Percentiles rank a stretch among this genome's conserved stretches.
These are phyloP conservation scores for Diutina neorugosa DNA, from an alignment of 1,139 yeast species.

Conservation along the genomic window DNA sequence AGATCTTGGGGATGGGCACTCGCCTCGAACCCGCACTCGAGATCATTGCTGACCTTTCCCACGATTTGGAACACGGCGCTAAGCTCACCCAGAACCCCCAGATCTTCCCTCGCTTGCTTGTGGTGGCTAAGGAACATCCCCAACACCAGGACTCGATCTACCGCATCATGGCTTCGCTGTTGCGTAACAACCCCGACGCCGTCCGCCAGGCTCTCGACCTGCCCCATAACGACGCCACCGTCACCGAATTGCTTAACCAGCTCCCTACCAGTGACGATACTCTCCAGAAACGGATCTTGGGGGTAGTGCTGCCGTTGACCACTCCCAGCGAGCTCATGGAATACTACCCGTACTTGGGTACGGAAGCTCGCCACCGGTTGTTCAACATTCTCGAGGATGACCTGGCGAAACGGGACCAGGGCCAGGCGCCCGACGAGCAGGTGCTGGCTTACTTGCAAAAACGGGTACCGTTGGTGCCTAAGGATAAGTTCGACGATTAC, in stretches of 20 bases:
- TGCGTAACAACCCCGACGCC: conserved; percentile 69
- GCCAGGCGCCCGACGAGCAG: conserved; percentile 12
- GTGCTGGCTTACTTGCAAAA: conserved; percentile 22
- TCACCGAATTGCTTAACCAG: neutral
- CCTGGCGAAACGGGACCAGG: conserved; percentile 9
- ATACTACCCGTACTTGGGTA: conserved; percentile 18
- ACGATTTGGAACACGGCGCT: conserved; percentile 54
- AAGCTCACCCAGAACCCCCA: conserved; percentile 17
- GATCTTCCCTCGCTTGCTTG: conserved; percentile 12
- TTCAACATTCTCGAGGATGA: conserved; percentile 31
- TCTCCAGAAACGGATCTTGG: conserved; percentile 35
- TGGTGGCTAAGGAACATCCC: conserved; percentile 1
- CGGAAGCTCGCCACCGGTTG: conserved; percentile 20
- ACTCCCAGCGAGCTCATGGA: conserved; percentile 16
- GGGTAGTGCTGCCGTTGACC: conserved; percentile 33
- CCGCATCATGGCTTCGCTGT: conserved; percentile 41
- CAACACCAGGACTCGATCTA: conserved; percentile 31
- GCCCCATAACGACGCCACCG: neutral
- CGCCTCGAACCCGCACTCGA: conserved; percentile 18
- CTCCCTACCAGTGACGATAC: conserved; percentile 11
- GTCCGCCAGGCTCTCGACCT: conserved; percentile 17
- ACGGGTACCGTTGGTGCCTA: conserved; percentile 8
- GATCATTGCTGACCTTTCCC: conserved; percentile 44
- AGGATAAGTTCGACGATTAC: conserved; percentile 27
- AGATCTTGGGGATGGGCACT: conserved; percentile 9